phyloP scores from a whole-genome alignment of 768 basidiomycete genomes.

The Cubamyces sp. region DNA sequence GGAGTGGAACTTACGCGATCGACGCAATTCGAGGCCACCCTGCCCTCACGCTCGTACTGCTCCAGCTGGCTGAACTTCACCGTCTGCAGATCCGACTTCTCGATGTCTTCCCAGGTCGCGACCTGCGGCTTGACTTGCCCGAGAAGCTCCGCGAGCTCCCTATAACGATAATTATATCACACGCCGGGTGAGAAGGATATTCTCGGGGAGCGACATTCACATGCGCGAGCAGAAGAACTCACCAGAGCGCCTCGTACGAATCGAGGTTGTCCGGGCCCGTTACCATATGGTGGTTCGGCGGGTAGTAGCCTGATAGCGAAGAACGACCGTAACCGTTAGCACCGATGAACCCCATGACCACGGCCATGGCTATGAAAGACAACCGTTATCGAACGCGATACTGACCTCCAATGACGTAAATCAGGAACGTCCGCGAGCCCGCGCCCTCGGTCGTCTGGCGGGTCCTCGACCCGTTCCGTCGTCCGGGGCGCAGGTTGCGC shows the following conservation, averaged over 20 bases:
- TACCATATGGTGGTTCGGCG: constrained; percentile 86
- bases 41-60: constrained; percentile 61
- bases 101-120: constrained; percentile 82
- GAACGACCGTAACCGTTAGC: not conserved
- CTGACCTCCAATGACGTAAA: constrained; percentile 86
- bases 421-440: constrained; percentile 77
- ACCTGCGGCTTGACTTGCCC: constrained; percentile 85
- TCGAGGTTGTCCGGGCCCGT: constrained; percentile 75
- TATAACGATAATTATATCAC: constrained; percentile 35
- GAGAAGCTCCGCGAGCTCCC: constrained; percentile 83
- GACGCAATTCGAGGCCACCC: constrained; percentile 74
- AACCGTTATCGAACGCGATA: constrained; percentile 9
- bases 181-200: not conserved
- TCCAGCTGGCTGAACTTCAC: constrained; percentile 52
- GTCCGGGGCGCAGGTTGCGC: constrained; percentile 47
- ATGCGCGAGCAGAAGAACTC: constrained; percentile 36
- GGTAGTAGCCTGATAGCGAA: constrained; percentile 75
- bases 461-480: constrained; percentile 25
- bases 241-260: constrained; percentile 81
- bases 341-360: not conserved
- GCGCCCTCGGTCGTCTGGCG: constrained; percentile 29
- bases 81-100: constrained; percentile 78
- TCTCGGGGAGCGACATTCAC: not conserved
- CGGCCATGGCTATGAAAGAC: too few species aligned
- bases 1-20: constrained; percentile 63